Evolutionary conservation across 2,329 filamentous ascomycete genomes (phyloP).

Genomic region (Aspergillus sp.): DNA sequence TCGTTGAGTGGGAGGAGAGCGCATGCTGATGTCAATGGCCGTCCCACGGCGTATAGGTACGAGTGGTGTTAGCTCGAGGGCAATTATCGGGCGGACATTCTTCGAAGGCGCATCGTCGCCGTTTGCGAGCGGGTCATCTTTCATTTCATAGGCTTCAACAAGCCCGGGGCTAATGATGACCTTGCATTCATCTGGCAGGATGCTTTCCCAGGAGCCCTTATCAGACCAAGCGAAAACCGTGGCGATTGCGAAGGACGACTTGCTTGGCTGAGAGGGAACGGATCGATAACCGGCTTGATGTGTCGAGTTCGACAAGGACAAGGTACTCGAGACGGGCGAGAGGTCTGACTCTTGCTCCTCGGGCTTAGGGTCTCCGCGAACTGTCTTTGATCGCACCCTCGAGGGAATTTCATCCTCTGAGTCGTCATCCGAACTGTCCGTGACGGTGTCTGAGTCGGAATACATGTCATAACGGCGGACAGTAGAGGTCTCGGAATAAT

Average conservation of each 20-base stretch:
- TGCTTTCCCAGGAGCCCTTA: conserved; percentile 60
- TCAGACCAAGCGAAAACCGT: conserved; percentile 66
- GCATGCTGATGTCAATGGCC: conserved; percentile 88
- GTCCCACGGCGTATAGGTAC: conserved; percentile 90
- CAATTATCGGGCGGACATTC: conserved; percentile 54
- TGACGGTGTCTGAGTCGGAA: conserved; percentile 49
- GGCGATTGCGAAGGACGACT: conserved; percentile 58
- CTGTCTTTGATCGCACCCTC: conserved; percentile 27
- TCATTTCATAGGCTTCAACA: conserved; percentile 63
- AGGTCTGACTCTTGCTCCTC: conserved; percentile 35
- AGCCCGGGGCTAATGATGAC: conserved; percentile 64
- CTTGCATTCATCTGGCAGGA: conserved; percentile 63
- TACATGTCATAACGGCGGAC: conserved; percentile 53
- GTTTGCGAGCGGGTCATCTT: conserved; percentile 34
- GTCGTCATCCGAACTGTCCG: conserved; percentile 58
- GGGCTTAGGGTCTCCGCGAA: conserved; percentile 41
- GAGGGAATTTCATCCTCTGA: conserved; percentile 46
- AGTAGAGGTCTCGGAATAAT: conserved; percentile 58
- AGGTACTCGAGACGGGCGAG: conserved; percentile 55
- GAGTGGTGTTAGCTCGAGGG: conserved; percentile 84
- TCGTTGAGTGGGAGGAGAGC: conserved; percentile 74
- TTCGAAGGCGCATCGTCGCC: conserved; percentile 22
- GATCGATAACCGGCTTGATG: conserved; percentile 70
- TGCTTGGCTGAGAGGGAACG: conserved; percentile 47
- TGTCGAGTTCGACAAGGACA: conserved; percentile 78